phyloP scores from a whole-genome alignment of 768 basidiomycete species.

The Hydnum rufescens region DNA sequence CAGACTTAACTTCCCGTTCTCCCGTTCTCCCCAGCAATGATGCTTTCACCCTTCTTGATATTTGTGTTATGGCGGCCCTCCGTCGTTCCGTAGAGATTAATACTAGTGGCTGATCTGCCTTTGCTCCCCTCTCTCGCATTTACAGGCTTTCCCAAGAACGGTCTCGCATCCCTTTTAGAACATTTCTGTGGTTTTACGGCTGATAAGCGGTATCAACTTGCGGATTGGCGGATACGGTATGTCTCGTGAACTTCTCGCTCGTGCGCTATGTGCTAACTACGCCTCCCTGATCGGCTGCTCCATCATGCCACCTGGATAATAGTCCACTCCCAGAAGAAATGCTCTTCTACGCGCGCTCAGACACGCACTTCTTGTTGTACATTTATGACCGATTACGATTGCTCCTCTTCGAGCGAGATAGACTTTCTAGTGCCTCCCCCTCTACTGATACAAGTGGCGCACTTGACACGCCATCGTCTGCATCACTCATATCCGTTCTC shows the following conservation, averaged over 20 bases:
- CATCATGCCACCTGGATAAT: background rate
- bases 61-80: too few relatives aligned
- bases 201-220: constrained; percentile 91
- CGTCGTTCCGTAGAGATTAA: too few relatives aligned
- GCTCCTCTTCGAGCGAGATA: constrained; percentile 37
- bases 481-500: constrained; percentile 31
- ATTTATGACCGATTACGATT: constrained; percentile 84
- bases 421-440: constrained; percentile 25
- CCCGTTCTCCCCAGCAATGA: background rate
- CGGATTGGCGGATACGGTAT: constrained; percentile 90
- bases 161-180: constrained; percentile 64
- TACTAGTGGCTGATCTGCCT: too few relatives aligned
- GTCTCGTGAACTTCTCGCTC: constrained; percentile 8
- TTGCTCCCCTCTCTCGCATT: background rate
- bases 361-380: constrained; percentile 87
- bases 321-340: constrained; percentile 75
- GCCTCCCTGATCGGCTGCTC: background rate
- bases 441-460: constrained; percentile 13
- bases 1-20: background rate
- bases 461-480: constrained; percentile 9
- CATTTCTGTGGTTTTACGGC: constrained; percentile 80
- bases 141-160: constrained; percentile 63
- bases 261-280: background rate
- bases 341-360: constrained; percentile 81
- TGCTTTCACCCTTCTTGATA: background rate